Conservation (phyloP, 129 eudicot genomes). For the Centella asiatica region DNA sequence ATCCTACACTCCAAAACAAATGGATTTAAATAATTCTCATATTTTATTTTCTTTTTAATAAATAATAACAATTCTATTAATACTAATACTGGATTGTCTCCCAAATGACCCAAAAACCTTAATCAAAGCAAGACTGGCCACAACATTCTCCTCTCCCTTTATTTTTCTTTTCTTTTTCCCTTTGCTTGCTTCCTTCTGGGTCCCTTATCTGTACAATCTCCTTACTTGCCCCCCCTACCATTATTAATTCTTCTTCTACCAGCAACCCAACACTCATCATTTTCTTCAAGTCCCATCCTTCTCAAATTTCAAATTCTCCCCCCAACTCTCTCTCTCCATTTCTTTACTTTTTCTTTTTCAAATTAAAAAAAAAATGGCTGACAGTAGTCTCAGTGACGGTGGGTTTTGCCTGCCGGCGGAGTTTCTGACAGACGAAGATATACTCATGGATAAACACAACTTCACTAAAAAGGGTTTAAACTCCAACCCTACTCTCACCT, state of each 20-base stretch:
- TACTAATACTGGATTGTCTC: no score
- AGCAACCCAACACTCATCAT: not conserved
- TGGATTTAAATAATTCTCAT: no score
- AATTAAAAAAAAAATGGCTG: conserved; percentile 19
- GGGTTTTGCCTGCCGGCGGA: conserved; percentile 52
- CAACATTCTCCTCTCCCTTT: not conserved
- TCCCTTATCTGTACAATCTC: not conserved
- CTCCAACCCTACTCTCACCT: not conserved
- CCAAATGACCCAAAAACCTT: not conserved
- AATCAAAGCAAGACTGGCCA: not conserved
- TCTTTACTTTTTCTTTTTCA: not conserved
- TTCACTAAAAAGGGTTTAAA: not conserved
- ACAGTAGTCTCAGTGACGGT: conserved; percentile 16
- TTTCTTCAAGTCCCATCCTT: not conserved
- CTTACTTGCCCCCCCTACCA: conserved; percentile 7
- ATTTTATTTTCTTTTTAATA: no score
- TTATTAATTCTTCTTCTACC: conserved; percentile 30
- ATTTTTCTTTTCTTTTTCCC: not conserved
- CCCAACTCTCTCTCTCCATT: not conserved
- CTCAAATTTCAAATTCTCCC: not conserved
- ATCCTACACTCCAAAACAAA: no score
- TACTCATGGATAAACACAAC: conserved; percentile 16
- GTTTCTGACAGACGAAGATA: conserved; percentile 41
- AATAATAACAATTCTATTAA: no score
- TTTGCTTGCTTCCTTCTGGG: not conserved